Percentiles rank a stretch among this genome's conserved stretches.
These are phyloP conservation scores for Talaromyces stipitatus DNA, from an alignment of 495 filamentous ascomycete species.

Conservation along the genomic window DNA sequence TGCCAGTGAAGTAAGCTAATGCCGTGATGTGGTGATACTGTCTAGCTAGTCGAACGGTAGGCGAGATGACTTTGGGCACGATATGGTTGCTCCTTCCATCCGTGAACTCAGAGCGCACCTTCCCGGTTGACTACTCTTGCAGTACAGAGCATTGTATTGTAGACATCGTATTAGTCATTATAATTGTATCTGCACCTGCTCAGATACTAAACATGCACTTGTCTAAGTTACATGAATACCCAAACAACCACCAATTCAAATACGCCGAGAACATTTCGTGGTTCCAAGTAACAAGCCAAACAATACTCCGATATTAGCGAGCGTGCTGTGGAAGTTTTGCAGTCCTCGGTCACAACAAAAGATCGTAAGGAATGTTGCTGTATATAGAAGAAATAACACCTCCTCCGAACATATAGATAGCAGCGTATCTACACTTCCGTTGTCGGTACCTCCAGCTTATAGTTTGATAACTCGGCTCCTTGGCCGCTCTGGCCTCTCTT, in stretches of 20 bases:
- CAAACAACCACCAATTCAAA: neutral
- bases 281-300: neutral
- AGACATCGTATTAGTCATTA: neutral
- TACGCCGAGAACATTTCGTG: neutral
- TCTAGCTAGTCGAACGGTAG: neutral
- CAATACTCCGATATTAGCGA: neutral
- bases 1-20: neutral
- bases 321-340: neutral
- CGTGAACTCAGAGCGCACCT: neutral
- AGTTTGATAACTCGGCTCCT: constrained; percentile 59
- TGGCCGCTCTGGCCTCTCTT: constrained; percentile 69
- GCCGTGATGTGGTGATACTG: neutral
- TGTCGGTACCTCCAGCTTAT: constrained; percentile 28
- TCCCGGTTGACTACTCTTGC: neutral
- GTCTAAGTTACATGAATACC: neutral
- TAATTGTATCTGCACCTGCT: neutral
- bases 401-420: neutral
- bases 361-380: neutral
- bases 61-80: neutral
- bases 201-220: neutral
- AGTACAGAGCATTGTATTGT: neutral
- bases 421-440: constrained; percentile 16
- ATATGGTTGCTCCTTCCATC: neutral
- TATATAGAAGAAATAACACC: neutral
- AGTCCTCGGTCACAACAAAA: neutral